Base-by-base conservation (phyloP, 495 filamentous ascomycete genomes). In the Aspergillus homomorphus region DNA sequence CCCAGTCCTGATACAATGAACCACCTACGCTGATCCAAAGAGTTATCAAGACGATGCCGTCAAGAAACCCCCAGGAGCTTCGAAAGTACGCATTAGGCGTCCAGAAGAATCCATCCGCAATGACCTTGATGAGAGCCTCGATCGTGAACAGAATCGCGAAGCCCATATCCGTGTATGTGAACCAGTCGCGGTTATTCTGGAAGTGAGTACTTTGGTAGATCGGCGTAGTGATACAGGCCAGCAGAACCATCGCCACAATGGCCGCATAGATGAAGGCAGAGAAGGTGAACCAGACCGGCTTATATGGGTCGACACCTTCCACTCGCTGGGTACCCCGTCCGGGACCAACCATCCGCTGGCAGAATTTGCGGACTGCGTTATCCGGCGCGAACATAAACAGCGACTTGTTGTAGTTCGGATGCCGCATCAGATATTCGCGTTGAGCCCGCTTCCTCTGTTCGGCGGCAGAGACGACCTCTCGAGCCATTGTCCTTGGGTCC, bases 51-150 rank as follows among this genome's bases (percentile, higher is more conserved):
- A 99, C 94, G 52, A 98, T 66, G 23, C 89, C 94, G 69, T 99
- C 94, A 57, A 99, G 97, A 56, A 96, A 87, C 23, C 94, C 94
- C 94, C 94, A 99, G 0, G 92, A 93, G 60, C 94, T 89, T 60
- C 94, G 85, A 71, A 96, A 94, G 63, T 95, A 99, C 4, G 94
- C 95, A 75, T 99, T 97, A 0, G 94, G 94, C 0, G 94, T 96
- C 85, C 88, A 98, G 72, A 97, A 92, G 66, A 96, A 89, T 19
- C 94, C 94, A 76, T 99, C 94, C 0, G 94, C 94, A 59, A 99
- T 84, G 38, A 97, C 87, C 72, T 98, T 98, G 77, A 99, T 93
- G 20, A 83, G 61, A 0, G 93, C 92, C 69, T 99, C 94, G 19
- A 93, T 62, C 0, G 89, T 87, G 73, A 99, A 99, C 21, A 98